These are phyloP conservation scores for Plasmodium malariae DNA, from an alignment of 169 alveolate species.

Conservation along the genomic window DNA sequence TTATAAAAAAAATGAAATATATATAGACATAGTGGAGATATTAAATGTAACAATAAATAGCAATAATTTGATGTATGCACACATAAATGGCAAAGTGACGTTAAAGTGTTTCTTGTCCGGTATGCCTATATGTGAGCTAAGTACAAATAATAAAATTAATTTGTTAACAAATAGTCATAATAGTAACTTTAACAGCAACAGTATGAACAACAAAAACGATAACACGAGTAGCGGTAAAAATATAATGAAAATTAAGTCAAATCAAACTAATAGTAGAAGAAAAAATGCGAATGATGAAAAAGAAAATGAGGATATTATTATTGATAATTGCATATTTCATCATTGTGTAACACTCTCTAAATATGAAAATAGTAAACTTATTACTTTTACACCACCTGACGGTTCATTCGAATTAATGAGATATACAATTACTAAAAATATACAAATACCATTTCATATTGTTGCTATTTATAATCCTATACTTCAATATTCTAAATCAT, in stretches of 20 bases:
- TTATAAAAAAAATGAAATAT: conserved; percentile 62
- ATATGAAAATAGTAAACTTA: conserved; percentile 54
- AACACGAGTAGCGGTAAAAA: not conserved
- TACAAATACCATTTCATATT: conserved; percentile 71
- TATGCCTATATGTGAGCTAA: conserved; percentile 58
- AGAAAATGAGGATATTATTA: conserved; percentile 23
- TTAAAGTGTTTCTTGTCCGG: conserved; percentile 57
- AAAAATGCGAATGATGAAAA: conserved; percentile 30
- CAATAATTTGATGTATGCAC: conserved; percentile 63
- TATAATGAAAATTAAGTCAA: not conserved
- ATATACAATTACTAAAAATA: conserved; percentile 64
- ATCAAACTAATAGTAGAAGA: conserved; percentile 6
- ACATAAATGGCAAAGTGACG: conserved; percentile 54
- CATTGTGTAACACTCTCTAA: conserved; percentile 66
- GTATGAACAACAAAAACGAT: not conserved
- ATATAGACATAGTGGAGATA: conserved; percentile 48
- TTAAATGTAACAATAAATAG: conserved; percentile 68
- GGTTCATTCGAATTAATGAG: conserved; percentile 63
- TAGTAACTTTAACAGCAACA: not conserved
- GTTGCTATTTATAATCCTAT: conserved; percentile 64
- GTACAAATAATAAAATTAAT: conserved; percentile 43
- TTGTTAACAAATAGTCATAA: conserved; percentile 4
- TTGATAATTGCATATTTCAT: conserved; percentile 66
- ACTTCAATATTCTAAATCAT: conserved; percentile 32
- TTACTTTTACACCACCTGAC: conserved; percentile 72